These are phyloP conservation scores for Aspergillus nidulans DNA, from an alignment of 495 filamentous ascomycete genomes.

Conservation along the genomic window DNA sequence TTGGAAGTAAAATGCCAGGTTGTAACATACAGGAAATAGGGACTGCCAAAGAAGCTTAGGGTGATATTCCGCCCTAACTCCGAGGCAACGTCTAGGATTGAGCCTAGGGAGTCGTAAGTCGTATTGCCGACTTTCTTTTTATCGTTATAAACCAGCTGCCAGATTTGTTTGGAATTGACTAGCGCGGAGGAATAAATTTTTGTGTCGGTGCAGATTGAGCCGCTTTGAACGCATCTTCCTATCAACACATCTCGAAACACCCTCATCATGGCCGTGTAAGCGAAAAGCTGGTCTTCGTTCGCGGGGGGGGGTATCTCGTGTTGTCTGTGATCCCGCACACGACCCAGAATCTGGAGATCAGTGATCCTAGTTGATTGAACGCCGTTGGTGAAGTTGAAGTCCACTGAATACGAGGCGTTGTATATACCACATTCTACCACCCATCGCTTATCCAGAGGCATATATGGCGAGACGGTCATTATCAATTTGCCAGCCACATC, in stretches of 20 bases:
- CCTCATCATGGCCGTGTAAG: neutral
- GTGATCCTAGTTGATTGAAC: neutral
- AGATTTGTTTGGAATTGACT: neutral
- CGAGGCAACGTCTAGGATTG: neutral
- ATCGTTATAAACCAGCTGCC: neutral
- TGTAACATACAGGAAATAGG: neutral
- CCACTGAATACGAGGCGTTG: slow-evolving; percentile 1
- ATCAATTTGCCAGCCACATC: neutral
- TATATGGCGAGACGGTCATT: neutral
- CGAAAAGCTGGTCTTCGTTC: neutral
- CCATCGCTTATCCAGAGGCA: neutral
- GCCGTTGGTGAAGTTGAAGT: slow-evolving; percentile 1
- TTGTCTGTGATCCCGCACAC: neutral
- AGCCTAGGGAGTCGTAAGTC: neutral
- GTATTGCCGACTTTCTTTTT: neutral
- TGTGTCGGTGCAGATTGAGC: neutral
- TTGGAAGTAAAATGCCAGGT: neutral
- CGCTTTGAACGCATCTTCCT: neutral
- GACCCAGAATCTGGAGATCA: neutral
- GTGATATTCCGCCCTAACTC: neutral
- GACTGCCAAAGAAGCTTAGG: neutral
- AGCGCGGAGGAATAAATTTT: neutral
- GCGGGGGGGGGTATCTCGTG: neutral
- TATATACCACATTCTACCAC: slow-evolving; percentile 5
- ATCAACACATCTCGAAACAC: neutral